Conservation (phyloP, 1,284 basidiomycete species). For the Cryptococcus sp. region DNA sequence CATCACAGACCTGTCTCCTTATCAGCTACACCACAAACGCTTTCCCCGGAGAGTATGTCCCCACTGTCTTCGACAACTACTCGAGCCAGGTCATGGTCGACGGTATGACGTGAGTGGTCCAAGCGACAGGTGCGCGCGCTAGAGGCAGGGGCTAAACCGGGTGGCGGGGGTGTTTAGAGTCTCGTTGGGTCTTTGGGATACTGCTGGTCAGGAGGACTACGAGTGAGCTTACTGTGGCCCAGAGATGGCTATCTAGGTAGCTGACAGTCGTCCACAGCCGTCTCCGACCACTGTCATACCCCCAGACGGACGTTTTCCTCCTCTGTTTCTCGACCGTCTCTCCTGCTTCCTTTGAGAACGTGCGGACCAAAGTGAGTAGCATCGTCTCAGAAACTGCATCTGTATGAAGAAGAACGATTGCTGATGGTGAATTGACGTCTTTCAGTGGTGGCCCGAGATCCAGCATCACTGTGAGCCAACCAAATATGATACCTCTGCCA, state of each 20-base stretch:
- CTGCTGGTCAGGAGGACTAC: constrained; percentile 93
- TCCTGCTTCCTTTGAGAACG: constrained; percentile 97
- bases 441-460: constrained; percentile 52
- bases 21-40: constrained; percentile 96
- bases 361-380: constrained; percentile 77
- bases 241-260: neutral
- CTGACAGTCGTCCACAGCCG: constrained; percentile 59
- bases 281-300: constrained; percentile 94
- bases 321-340: constrained; percentile 98
- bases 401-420: neutral
- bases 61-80: constrained; percentile 63
- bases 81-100: constrained; percentile 85
- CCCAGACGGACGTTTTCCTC: constrained; percentile 98
- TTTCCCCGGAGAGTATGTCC: constrained; percentile 88
- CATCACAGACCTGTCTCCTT: constrained; percentile 81
- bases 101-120: constrained; percentile 66
- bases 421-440: neutral
- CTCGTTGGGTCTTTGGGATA: constrained; percentile 96
- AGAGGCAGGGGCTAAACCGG: no score
- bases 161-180: constrained; percentile 51
- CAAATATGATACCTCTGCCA: no score
- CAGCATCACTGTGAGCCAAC: constrained; percentile 44
- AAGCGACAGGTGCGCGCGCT: no score
- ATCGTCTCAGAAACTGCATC: neutral
- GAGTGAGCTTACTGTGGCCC: constrained; percentile 37